Evolutionary conservation across 1,139 yeast species (phyloP).

Genomic region (Pneumocystis murina): DNA sequence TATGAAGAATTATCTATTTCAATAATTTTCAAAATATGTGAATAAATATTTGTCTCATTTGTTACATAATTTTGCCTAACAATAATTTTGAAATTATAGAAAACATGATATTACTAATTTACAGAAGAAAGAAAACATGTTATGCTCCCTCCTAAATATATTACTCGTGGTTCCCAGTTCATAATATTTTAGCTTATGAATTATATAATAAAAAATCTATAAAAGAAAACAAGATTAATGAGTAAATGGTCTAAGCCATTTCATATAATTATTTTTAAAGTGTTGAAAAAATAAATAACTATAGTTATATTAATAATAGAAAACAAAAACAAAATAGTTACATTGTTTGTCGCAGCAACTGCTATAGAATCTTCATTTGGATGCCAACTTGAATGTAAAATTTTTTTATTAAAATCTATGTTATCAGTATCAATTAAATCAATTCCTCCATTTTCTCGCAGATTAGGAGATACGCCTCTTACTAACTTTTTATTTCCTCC

Average conservation of each 20-base stretch:
- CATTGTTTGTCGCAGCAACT: slow-evolving; percentile 93
- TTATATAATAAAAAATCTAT: neutral
- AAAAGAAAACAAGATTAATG: neutral
- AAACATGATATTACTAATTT: neutral
- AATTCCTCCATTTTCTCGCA: slow-evolving; percentile 16
- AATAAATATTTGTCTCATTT: neutral
- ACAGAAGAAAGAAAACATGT: neutral
- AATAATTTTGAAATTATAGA: neutral
- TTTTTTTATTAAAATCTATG: slow-evolving; percentile 87
- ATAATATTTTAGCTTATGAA: neutral
- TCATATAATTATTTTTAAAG: slow-evolving; percentile 13
- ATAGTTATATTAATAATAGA: neutral
- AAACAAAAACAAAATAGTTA: slow-evolving; percentile 50
- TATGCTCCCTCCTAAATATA: neutral
- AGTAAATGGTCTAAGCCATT: neutral
- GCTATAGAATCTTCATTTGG: slow-evolving; percentile 94
- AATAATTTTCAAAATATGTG: neutral
- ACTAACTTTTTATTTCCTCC: neutral
- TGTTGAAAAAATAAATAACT: slow-evolving; percentile 29
- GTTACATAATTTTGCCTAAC: neutral
- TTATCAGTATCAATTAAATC: slow-evolving; percentile 42
- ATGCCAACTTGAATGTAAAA: slow-evolving; percentile 95
- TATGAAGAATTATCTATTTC: neutral
- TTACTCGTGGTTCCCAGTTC: neutral
- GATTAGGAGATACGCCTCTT: slow-evolving; percentile 11